phyloP scores from a whole-genome alignment of 306 rosid species.

The Vigna reflexopilosa region DNA sequence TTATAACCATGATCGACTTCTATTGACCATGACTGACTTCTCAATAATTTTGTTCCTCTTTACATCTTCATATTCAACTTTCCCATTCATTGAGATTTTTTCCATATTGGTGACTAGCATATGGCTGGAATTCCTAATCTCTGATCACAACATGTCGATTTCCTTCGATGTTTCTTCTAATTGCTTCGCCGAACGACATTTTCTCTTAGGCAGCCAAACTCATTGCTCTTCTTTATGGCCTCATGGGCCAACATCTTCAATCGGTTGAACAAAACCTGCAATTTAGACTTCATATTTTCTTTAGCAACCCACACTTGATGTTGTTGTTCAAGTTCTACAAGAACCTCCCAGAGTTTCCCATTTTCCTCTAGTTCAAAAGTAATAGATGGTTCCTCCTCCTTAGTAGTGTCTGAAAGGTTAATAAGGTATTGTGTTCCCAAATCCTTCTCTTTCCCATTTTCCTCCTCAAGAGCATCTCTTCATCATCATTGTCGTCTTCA shows the following conservation, averaged over 20 bases:
- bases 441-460: no score
- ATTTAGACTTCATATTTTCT: slow-evolving; percentile 75
- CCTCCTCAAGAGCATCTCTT: no score
- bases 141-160: slow-evolving; percentile 66
- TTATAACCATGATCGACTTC: no score
- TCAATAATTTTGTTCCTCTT: no score
- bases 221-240: slow-evolving; percentile 87
- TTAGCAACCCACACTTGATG: slow-evolving; percentile 64
- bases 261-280: slow-evolving; percentile 70
- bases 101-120: slow-evolving; percentile 91
- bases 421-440: no score
- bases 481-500: no score
- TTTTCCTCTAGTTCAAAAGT: no score
- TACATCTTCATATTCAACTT: no score
- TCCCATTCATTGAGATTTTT: slow-evolving; percentile 69
- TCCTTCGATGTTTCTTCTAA: slow-evolving; percentile 72
- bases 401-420: no score
- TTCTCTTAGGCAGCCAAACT: slow-evolving; percentile 71
- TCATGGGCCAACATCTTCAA: slow-evolving; percentile 80
- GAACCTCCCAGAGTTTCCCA: slow-evolving; percentile 67
- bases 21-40: no score
- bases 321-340: slow-evolving; percentile 75
- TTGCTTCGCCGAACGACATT: slow-evolving; percentile 67
- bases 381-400: no score
- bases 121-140: slow-evolving; percentile 86